Conservation (phyloP, 2,329 filamentous ascomycete species). For the Orbilia ellipsospora region DNA sequence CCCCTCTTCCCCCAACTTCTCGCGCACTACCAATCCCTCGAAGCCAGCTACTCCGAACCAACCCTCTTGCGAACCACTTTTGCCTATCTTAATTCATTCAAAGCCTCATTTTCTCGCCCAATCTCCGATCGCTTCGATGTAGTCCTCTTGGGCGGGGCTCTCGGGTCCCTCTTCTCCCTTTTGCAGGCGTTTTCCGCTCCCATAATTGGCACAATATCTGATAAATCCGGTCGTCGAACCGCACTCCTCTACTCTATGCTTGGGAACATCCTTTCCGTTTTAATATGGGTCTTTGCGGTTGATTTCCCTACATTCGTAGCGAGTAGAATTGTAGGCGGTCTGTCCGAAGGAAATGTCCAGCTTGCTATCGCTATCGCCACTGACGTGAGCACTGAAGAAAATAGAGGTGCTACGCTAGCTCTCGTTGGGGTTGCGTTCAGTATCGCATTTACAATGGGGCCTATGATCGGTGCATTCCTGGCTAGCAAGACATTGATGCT, state of each 20-base stretch:
- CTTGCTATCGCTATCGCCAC: conserved; percentile 95
- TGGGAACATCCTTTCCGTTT: conserved; percentile 91
- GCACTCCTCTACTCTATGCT: conserved; percentile 91
- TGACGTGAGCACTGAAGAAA: conserved; percentile 88
- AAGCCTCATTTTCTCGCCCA: conserved; percentile 87
- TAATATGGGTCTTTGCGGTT: conserved; percentile 90
- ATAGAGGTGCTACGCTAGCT: conserved; percentile 91
- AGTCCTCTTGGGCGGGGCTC: conserved; percentile 88
- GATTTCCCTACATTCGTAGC: conserved; percentile 96
- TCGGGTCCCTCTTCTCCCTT: conserved; percentile 92
- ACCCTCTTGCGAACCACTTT: conserved; percentile 79
- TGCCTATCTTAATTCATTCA: conserved; percentile 89
- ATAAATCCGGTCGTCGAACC: conserved; percentile 80
- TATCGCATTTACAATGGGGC: conserved; percentile 95
- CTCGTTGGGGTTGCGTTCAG: conserved; percentile 96
- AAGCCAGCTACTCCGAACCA: conserved; percentile 29
- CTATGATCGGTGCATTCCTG: conserved; percentile 87
- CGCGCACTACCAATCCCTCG: conserved; percentile 81
- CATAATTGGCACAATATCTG: conserved; percentile 87
- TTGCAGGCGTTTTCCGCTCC: conserved; percentile 93
- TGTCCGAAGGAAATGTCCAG: conserved; percentile 97
- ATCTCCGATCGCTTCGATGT: conserved; percentile 98
- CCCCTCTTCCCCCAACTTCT: conserved; percentile 94
- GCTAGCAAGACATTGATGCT: conserved; percentile 77
- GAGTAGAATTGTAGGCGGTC: conserved; percentile 88